Evolutionary conservation across 768 basidiomycete genomes (phyloP).

Genomic region (Mycena galopus): DNA sequence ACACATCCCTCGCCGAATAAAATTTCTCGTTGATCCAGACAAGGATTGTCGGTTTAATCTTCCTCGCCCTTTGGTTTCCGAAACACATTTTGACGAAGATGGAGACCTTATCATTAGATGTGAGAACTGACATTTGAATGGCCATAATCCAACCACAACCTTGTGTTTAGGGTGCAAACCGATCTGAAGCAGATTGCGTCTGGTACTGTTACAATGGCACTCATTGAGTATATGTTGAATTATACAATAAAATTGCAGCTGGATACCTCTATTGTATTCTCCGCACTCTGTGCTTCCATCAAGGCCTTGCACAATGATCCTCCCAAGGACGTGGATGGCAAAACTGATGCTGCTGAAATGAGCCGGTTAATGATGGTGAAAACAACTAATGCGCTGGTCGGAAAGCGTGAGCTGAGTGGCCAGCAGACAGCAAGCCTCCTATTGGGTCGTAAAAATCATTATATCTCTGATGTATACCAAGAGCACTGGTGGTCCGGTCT

Average conservation of each 20-base stretch:
- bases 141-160: no score
- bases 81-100: no score
- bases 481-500: no score
- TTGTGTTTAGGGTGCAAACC: no score
- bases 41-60: no score
- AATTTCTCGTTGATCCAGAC: no score
- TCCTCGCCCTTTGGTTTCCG: no score
- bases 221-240: constrained; percentile 22
- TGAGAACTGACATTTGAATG: no score
- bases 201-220: constrained; percentile 26
- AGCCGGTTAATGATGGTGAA: constrained; percentile 25
- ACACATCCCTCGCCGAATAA: no score
- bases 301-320: constrained; percentile 25
- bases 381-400: constrained; percentile 15
- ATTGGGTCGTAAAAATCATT: constrained; percentile 6
- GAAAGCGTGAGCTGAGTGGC: constrained; percentile 13
- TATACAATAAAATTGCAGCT: constrained; percentile 26
- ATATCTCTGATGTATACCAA: constrained; percentile 12
- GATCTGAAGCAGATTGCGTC: constrained; percentile 31
- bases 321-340: constrained; percentile 28
- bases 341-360: constrained; percentile 9
- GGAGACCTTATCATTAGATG: no score
- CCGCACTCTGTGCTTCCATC: constrained; percentile 31
- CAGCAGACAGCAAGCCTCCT: constrained; percentile 21
- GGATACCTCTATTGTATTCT: constrained; percentile 32